Base-by-base conservation (phyloP, 176 grass and related monocot genomes). In the Lolium multiflorum region DNA sequence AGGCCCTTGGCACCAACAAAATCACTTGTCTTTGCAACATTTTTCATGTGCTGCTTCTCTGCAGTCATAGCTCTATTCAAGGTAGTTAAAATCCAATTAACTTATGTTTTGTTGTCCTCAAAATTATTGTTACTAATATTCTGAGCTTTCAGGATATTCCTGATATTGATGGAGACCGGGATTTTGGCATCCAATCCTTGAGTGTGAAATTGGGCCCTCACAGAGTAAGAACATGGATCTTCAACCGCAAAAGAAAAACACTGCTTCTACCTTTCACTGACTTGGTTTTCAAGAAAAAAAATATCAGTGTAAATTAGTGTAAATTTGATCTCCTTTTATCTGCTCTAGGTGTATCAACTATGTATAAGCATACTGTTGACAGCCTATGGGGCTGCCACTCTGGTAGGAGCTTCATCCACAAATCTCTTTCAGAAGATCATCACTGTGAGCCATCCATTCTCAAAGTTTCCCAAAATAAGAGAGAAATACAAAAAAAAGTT, bases 31-130 rank as follows among this genome's bases (percentile, higher is more conserved):
- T 95, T 95, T 75, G 96, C 90, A 37, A 98, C 91, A 59, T 77
- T 73, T 17, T 95, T 98, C 80, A 95, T 98, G 93, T 95, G 91
- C 76, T 95, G 92, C 71, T 98, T 98, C 90, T 88, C 93, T 67
- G 67, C 86, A 60, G 96, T 98, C 50, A 95, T 95, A 91, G 93
- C 96, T 47, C 66, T 98, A 78, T 95, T 95, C 74, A 98, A 98
- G 91, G 93, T 98, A 88, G 61, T 24, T 98, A 90, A 82, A n/a
- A 18, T 77, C 51, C 56, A 58, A 17, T 50, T 18, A 62, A 17
- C 11, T n/a, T 0, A 18, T 15, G 6, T 58, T 90, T 31, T 43
- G 41, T 5, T 35, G 10, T 16, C 6, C 9, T 77, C 10, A 25
- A 25, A 76, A 28, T 28, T 51, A 11, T n/a, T 25, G 55, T 57